phyloP scores from a whole-genome alignment of 2,329 filamentous ascomycete species.

The Nigrograna mackinnonii region DNA sequence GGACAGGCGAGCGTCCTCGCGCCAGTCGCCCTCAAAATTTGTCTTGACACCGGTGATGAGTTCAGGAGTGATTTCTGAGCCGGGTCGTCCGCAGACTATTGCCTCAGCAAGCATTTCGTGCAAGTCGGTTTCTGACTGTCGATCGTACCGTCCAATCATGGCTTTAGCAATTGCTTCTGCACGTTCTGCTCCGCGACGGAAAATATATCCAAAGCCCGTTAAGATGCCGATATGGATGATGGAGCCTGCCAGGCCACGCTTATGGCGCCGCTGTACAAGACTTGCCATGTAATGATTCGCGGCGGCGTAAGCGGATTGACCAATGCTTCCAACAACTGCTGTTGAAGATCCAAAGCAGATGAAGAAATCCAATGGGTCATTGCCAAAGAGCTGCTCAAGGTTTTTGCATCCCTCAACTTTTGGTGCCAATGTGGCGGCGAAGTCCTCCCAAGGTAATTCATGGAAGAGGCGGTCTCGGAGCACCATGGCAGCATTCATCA shows the following conservation, averaged over 20 bases:
- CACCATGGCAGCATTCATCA: slow-evolving; percentile 15
- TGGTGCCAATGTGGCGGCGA: slow-evolving; percentile 8
- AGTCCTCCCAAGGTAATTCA: slow-evolving; percentile 4
- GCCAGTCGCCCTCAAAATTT: slow-evolving; percentile 5
- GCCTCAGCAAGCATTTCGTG: slow-evolving; percentile 17
- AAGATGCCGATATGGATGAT: slow-evolving; percentile 45
- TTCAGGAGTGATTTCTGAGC: slow-evolving; percentile 2
- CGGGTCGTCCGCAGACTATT: slow-evolving; percentile 10
- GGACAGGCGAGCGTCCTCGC: slow-evolving; percentile 7
- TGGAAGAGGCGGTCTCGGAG: slow-evolving; percentile 8
- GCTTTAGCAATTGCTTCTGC: slow-evolving; percentile 3
- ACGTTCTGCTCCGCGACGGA: slow-evolving; percentile 1
- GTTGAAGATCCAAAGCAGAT: slow-evolving; percentile 17
- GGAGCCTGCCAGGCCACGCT: slow-evolving; percentile 43
- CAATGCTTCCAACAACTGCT: slow-evolving; percentile 17
- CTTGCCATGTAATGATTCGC: slow-evolving; percentile 44
- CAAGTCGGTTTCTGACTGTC: slow-evolving; percentile 17
- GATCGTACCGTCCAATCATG: background rate
- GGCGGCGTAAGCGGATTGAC: slow-evolving; percentile 26
- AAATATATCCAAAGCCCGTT: slow-evolving; percentile 46
- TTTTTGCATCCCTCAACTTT: slow-evolving; percentile 17
- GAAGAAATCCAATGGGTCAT: slow-evolving; percentile 23
- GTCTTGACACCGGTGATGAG: slow-evolving; percentile 5
- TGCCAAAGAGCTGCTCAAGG: slow-evolving; percentile 15
- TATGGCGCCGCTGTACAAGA: slow-evolving; percentile 41